A percentile compares a stretch with the other conserved stretches of the same genome.
These are phyloP conservation scores for Schoenoplectus triqueter DNA, from an alignment of 202 grass and related monocot species.

Conservation along the genomic window DNA sequence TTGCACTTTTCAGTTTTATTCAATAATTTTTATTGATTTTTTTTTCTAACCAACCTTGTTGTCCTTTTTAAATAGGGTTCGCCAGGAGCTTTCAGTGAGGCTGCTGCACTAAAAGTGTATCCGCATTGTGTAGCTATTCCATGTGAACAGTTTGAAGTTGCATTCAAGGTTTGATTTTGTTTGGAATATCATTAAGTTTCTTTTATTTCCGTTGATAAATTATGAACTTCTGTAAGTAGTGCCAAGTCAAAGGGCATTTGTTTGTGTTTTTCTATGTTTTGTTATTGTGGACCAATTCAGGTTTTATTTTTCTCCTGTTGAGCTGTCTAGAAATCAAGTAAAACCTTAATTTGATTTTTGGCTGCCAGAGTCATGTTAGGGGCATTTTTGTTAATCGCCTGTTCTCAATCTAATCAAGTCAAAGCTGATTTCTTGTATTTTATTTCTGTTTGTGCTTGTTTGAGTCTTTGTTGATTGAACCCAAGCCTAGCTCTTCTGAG, in stretches of 20 bases:
- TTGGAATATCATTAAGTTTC: neutral
- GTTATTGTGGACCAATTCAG: neutral
- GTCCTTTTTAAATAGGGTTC: slow-evolving; percentile 41
- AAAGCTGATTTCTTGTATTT: neutral
- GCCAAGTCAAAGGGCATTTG: neutral
- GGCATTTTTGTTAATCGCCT: neutral
- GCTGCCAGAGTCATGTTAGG: neutral
- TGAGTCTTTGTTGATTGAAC: neutral
- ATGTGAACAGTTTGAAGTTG: slow-evolving; percentile 57
- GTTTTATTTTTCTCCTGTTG: neutral
- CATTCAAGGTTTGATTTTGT: slow-evolving; percentile 45
- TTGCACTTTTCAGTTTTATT: too few species aligned
- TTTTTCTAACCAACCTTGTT: slow-evolving; percentile 2
- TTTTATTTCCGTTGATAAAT: neutral
- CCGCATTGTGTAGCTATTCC: slow-evolving; percentile 50
- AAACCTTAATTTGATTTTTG: neutral
- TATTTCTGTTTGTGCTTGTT: too few species aligned
- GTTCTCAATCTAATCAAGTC: neutral
- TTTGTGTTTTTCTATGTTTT: neutral
- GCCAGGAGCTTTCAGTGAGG: slow-evolving; percentile 53
- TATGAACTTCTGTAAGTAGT: neutral
- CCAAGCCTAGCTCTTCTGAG: neutral
- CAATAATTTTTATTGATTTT: too few species aligned
- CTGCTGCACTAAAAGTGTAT: slow-evolving; percentile 55
- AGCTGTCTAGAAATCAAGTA: neutral